phyloP scores from a whole-genome alignment of 148 eudicot species.

The Fagopyrum homotropicum region DNA sequence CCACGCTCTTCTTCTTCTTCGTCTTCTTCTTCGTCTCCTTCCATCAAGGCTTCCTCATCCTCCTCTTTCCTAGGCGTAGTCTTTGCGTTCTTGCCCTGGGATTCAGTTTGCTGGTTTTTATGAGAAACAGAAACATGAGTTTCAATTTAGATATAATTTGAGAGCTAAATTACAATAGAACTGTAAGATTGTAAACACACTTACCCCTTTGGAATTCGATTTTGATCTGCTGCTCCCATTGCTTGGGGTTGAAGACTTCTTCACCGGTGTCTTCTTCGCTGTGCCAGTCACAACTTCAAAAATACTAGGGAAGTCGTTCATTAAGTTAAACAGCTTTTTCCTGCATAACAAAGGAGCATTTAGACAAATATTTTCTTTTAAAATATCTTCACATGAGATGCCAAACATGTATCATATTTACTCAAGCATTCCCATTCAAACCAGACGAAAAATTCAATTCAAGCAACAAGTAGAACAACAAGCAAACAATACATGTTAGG shows the following conservation, averaged over 20 bases:
- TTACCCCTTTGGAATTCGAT: slow-evolving; percentile 46
- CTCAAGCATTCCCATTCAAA: neutral
- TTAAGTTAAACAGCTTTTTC: slow-evolving; percentile 80
- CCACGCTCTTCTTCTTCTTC: slow-evolving; percentile 82
- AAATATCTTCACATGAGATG: neutral
- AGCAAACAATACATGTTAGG: neutral
- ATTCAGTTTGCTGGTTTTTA: slow-evolving; percentile 21
- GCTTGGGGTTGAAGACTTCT: slow-evolving; percentile 54
- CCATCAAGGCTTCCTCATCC: slow-evolving; percentile 44
- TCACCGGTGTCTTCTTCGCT: slow-evolving; percentile 68
- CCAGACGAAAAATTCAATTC: neutral
- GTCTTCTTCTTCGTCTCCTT: slow-evolving; percentile 77
- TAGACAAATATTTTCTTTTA: neutral
- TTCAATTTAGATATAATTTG: neutral
- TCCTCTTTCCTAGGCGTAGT: slow-evolving; percentile 25
- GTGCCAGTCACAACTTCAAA: slow-evolving; percentile 76
- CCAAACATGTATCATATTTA: neutral
- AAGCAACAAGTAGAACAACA: neutral
- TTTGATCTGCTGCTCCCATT: slow-evolving; percentile 71
- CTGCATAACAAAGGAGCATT: slow-evolving; percentile 32
- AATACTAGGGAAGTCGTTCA: slow-evolving; percentile 79
- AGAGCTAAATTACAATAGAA: neutral
- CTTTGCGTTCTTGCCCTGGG: slow-evolving; percentile 50
- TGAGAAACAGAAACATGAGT: neutral
- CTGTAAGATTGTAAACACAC: neutral